Evolutionary conservation across 2,329 filamentous ascomycete genomes (phyloP), one percentile per base, ranked within the genome.

Genomic region (Aspergillus alliaceus): DNA sequence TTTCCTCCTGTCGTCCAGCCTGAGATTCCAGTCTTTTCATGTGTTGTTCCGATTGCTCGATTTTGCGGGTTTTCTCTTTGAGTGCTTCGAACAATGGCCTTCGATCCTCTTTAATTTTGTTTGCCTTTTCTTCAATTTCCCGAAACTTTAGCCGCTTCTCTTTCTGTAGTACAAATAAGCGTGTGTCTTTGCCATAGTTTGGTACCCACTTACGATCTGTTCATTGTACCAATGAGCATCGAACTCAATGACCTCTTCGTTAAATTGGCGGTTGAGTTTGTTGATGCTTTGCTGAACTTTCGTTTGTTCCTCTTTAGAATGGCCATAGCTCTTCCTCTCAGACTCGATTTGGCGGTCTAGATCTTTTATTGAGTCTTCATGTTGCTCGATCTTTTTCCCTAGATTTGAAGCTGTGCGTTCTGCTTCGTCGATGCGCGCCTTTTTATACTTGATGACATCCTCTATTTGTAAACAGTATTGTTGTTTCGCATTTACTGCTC

Each of bases 171-270:
- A 49, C 52, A 32, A 14, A 56, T 68, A 46, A 66, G 70, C 75
- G 55, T 72, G 64, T 29, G 6, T n/a, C 5, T 9, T 1, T 11
- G 15, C 6, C 25, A 4, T n/a, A 5, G 40, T 27, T 14, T 24
- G 9, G 18, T 46, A 27, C 25, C 34, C 8, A 79, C 87, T 74
- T 75, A 90, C 88, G 72, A 92, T 88, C 61, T 84, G 84, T 52
- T 86, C 83, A 63, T 93, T 95, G 77, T 86, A 93, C 4, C 84
- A 84, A 5, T 82, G 78, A 9, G 85, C 74, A 68, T 95, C 86
- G 67, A 95, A 91, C 6, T 87, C 82, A 0, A 82, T 78, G 0
- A 88, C 86, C 12, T 81, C 80, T 42, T 87, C 83, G 56, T 86
- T 83, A 62, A 86, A 74, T 59, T 84, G 82, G 5, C 82, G 85